phyloP scores from a whole-genome alignment of 2,329 filamentous ascomycete species.

The Eutypella sp. region DNA sequence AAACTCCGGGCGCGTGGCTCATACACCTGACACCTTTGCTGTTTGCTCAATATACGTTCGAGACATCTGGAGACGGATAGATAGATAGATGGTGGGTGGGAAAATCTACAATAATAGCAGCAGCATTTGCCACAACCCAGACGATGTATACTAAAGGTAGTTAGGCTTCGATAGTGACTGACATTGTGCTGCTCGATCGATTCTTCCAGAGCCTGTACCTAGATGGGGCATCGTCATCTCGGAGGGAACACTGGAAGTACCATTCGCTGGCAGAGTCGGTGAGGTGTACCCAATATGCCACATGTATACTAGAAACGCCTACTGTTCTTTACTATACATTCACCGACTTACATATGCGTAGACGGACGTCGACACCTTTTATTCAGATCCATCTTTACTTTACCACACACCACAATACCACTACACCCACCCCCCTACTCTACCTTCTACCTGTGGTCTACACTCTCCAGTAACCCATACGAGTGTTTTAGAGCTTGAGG shows the following conservation, averaged over 20 bases:
- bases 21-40: constrained; percentile 26
- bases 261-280: constrained; percentile 22
- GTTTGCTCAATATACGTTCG: constrained; percentile 21
- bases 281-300: constrained; percentile 22
- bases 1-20: constrained; percentile 31
- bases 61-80: constrained; percentile 15
- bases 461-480: constrained; percentile 19
- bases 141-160: constrained; percentile 9
- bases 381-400: constrained; percentile 26
- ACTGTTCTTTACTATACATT: constrained; percentile 23
- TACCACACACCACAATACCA: constrained; percentile 17
- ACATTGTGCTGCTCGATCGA: constrained; percentile 3
- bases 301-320: constrained; percentile 17
- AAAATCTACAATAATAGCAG: constrained; percentile 9
- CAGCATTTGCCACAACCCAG: constrained; percentile 4
- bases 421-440: constrained; percentile 21
- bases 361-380: constrained; percentile 21
- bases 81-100: constrained; percentile 10
- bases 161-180: not conserved
- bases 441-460: constrained; percentile 13
- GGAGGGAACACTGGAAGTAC: constrained; percentile 3
- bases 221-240: not conserved
- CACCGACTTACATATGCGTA: constrained; percentile 27
- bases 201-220: not conserved
- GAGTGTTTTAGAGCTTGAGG: constrained; percentile 16